These are phyloP conservation scores for Cinnamomum micranthum DNA, from an alignment of 164 flowering plant species.

Conservation along the genomic window DNA sequence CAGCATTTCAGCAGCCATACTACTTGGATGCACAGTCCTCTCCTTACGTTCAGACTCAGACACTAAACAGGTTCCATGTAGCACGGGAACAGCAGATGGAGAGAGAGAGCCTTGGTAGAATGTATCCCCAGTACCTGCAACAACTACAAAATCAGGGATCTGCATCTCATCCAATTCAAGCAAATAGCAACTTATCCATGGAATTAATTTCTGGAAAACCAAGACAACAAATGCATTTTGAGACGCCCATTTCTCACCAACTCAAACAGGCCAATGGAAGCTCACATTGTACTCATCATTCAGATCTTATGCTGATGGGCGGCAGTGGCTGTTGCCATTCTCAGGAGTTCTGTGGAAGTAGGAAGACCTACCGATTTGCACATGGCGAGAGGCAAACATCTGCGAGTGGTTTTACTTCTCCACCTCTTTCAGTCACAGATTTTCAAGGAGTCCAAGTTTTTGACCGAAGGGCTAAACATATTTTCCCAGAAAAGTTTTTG, in stretches of 20 bases:
- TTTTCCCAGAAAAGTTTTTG: constrained; percentile 45
- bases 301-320: constrained; percentile 14
- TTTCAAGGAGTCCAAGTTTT: constrained; percentile 17
- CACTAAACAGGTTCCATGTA: constrained; percentile 31
- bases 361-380: constrained; percentile 17
- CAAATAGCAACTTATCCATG: constrained; percentile 14
- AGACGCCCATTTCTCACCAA: constrained; percentile 20
- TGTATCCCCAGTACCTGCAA: constrained; percentile 49
- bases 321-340: constrained; percentile 19
- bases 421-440: constrained; percentile 17
- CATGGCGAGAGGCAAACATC: constrained; percentile 17
- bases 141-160: constrained; percentile 30
- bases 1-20: constrained; percentile 40
- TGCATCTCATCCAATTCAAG: constrained; percentile 30
- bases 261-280: constrained; percentile 12
- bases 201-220: constrained; percentile 20
- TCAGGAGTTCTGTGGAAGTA: constrained; percentile 28
- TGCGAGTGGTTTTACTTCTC: constrained; percentile 1
- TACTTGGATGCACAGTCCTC: constrained; percentile 30
- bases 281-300: constrained; percentile 17
- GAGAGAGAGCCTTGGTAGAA: constrained; percentile 31
- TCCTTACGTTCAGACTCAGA: constrained; percentile 33
- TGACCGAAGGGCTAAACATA: constrained; percentile 30
- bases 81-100: constrained; percentile 34
- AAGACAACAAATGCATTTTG: constrained; percentile 25